These are phyloP conservation scores for Mycotypha africana DNA, from an alignment of 371 early-diverging fungal species.

Conservation along the genomic window DNA sequence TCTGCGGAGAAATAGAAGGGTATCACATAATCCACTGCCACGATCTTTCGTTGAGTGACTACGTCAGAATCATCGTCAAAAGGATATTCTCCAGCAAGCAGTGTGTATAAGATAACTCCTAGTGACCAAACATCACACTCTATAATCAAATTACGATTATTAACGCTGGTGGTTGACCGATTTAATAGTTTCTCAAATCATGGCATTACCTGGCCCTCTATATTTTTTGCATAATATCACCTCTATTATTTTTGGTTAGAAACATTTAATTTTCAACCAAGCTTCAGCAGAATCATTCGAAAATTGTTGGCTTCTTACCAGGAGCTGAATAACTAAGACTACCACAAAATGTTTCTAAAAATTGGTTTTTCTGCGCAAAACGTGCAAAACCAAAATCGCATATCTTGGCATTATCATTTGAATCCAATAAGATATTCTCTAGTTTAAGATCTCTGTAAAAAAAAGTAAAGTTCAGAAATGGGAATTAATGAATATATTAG, in stretches of 20 bases:
- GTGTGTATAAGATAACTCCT: constrained; percentile 78
- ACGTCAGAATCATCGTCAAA: constrained; percentile 81
- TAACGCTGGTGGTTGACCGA: neutral
- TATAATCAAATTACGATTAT: too few relatives aligned
- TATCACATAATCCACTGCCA: constrained; percentile 66
- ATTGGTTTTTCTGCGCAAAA: constrained; percentile 57
- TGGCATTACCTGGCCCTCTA: constrained; percentile 60
- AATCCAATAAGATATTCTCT: constrained; percentile 79
- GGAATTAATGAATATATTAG: too few relatives aligned
- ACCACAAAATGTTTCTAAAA: constrained; percentile 84
- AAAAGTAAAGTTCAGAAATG: neutral
- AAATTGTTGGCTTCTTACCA: constrained; percentile 12
- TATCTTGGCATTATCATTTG: constrained; percentile 71
- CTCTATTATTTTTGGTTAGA: constrained; percentile 48
- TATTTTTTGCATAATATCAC: constrained; percentile 72
- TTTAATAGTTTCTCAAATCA: too few relatives aligned
- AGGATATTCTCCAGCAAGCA: constrained; percentile 77
- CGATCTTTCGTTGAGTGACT: constrained; percentile 66
- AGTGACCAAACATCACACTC: constrained; percentile 88
- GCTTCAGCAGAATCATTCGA: neutral
- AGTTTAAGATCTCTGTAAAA: constrained; percentile 72
- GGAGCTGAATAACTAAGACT: constrained; percentile 83
- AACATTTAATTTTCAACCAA: neutral
- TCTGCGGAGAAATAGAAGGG: constrained; percentile 60
- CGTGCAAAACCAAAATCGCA: constrained; percentile 92